These are phyloP conservation scores for Colletotrichum sp. DNA, from an alignment of 2,329 filamentous ascomycete genomes.

Conservation along the genomic window DNA sequence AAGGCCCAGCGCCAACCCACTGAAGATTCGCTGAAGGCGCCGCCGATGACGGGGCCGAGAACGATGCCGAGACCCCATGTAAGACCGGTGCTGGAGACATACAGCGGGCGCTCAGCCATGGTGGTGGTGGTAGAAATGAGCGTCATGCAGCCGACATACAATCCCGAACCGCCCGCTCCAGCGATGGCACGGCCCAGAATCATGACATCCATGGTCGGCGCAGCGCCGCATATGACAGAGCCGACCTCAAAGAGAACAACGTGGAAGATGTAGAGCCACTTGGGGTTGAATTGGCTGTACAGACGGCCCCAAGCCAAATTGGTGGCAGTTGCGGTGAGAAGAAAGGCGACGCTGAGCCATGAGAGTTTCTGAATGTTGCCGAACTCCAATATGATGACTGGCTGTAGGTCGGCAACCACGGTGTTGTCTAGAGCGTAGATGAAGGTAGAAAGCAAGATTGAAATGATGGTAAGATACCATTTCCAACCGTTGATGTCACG, in stretches of 20 bases:
- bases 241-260: conserved; percentile 40
- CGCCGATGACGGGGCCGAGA: conserved; percentile 44
- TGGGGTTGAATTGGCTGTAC: conserved; percentile 34
- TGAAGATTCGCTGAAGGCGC: conserved; percentile 41
- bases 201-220: conserved; percentile 43
- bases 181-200: conserved; percentile 47
- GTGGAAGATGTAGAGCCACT: conserved; percentile 31
- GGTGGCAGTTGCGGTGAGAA: neutral
- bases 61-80: conserved; percentile 49
- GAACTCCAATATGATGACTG: neutral
- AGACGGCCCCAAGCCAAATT: conserved; percentile 30
- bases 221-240: conserved; percentile 41
- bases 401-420: conserved; percentile 34
- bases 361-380: conserved; percentile 34
- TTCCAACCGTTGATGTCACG: neutral
- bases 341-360: conserved; percentile 39
- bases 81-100: conserved; percentile 25
- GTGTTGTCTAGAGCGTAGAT: conserved; percentile 48
- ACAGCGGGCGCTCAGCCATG: conserved; percentile 2
- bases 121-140: neutral
- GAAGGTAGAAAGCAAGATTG: conserved; percentile 22
- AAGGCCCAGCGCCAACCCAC: conserved; percentile 47
- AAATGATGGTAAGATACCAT: conserved; percentile 16
- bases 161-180: conserved; percentile 37
- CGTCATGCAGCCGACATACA: conserved; percentile 7